Conservation (phyloP, 2,329 filamentous ascomycete species). For the Grosmannia huntii region DNA sequence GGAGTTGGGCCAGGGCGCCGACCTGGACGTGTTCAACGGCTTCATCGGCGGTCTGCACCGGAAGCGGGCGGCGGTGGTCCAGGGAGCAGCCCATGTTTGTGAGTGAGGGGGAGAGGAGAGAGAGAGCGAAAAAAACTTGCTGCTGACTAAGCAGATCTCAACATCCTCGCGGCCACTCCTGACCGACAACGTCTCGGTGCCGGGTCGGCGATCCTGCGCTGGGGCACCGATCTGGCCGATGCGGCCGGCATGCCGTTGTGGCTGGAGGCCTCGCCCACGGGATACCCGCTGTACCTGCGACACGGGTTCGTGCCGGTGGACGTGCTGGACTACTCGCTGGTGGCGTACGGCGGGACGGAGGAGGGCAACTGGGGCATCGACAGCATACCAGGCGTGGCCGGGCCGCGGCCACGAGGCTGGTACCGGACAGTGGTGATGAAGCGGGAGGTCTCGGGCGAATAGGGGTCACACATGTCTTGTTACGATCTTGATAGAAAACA, state of each 20-base stretch:
- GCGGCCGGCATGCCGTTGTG: conserved; percentile 12
- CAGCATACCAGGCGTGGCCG: conserved; percentile 12
- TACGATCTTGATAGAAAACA: no score
- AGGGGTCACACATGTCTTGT: no score
- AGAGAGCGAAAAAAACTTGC: background rate
- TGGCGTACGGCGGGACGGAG: conserved; percentile 10
- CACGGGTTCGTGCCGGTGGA: conserved; percentile 17
- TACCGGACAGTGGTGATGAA: conserved; percentile 17
- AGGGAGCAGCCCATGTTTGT: conserved; percentile 16
- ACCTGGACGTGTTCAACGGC: conserved; percentile 12
- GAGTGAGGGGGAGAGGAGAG: conserved; percentile 3
- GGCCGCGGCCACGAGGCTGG: conserved; percentile 12
- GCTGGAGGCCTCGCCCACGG: conserved; percentile 17
- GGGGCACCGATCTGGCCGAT: conserved; percentile 17
- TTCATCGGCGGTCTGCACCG: conserved; percentile 16
- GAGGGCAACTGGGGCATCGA: conserved; percentile 16
- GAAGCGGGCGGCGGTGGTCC: conserved; percentile 9
- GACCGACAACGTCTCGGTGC: conserved; percentile 15
- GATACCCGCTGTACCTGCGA: conserved; percentile 17
- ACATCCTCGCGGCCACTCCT: conserved; percentile 14
- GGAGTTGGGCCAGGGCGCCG: conserved; percentile 13
- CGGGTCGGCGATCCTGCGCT: conserved; percentile 16
- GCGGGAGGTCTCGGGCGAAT: background rate
- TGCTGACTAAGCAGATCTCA: conserved; percentile 12
- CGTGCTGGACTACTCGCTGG: conserved; percentile 15